phyloP scores from a whole-genome alignment of 176 grass and related monocot genomes.

The Coix lacrymajobi region DNA sequence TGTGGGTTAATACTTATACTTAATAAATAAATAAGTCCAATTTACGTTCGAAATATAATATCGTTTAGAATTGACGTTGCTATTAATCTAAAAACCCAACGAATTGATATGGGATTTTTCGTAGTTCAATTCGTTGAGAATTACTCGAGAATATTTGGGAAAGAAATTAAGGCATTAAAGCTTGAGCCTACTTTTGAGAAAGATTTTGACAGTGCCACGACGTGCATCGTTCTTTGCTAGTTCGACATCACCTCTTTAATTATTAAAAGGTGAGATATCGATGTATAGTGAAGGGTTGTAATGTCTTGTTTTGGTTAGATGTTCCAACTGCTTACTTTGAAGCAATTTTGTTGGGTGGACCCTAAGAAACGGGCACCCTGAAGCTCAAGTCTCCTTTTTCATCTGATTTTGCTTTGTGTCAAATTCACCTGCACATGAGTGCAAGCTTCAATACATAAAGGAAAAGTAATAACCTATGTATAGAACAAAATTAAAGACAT shows the following conservation, averaged over 20 bases:
- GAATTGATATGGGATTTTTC: neutral
- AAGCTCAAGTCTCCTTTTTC: slow-evolving; percentile 33
- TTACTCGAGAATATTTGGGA: neutral
- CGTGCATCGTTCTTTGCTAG: neutral
- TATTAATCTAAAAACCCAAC: neutral
- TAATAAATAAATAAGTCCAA: no score
- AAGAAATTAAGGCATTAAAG: no score
- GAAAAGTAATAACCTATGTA: slow-evolving; percentile 1
- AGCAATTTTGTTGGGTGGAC: neutral
- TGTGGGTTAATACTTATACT: neutral
- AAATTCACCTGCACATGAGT: slow-evolving; percentile 51
- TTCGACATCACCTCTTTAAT: neutral
- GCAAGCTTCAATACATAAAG: slow-evolving; percentile 43
- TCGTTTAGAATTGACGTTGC: neutral
- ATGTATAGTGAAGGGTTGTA: neutral
- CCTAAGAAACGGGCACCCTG: slow-evolving; percentile 15
- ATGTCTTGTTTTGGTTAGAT: neutral
- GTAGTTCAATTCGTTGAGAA: neutral
- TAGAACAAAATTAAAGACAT: neutral
- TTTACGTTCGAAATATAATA: neutral
- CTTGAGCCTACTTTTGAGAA: neutral
- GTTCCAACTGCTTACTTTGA: neutral
- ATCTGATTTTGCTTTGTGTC: slow-evolving; percentile 39
- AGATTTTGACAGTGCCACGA: neutral
- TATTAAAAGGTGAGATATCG: neutral